Percentiles rank a stretch among this genome's conserved stretches.
Conservation (phyloP, 2,329 filamentous ascomycete species). For the Juglanconis juglandina region DNA sequence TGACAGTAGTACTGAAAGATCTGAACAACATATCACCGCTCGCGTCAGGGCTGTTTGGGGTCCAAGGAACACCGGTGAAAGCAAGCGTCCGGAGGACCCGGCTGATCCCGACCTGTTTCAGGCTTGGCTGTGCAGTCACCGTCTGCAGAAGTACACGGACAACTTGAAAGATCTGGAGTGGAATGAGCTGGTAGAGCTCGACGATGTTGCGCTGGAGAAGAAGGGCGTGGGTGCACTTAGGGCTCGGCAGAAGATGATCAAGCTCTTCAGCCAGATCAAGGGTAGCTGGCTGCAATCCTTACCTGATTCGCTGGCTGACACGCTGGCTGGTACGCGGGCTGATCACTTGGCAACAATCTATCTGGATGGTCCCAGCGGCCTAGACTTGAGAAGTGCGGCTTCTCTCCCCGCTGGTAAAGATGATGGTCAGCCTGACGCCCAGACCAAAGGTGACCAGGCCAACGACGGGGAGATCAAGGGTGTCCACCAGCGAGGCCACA, state of each 20-base stretch:
- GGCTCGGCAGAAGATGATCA: constrained; percentile 94
- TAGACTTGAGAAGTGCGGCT: too few relatives aligned
- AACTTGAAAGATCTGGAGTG: constrained; percentile 97
- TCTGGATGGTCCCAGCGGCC: too few relatives aligned
- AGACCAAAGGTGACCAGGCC: too few relatives aligned
- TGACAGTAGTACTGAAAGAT: too few relatives aligned
- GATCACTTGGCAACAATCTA: too few relatives aligned
- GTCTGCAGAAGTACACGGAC: constrained; percentile 98
- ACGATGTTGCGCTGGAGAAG: constrained; percentile 89
- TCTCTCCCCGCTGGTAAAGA: too few relatives aligned
- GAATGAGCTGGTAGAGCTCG: constrained; percentile 86
- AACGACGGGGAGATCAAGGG: too few relatives aligned
- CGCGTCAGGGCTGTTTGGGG: too few relatives aligned
- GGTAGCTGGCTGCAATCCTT: constrained; percentile 40
- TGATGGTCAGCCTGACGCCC: too few relatives aligned
- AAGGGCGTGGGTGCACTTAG: constrained; percentile 93
- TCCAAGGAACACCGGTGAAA: constrained; percentile 31
- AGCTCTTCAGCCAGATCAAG: constrained; percentile 97
- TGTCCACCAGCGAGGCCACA: too few relatives aligned
- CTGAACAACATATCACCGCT: too few relatives aligned
- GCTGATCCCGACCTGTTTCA: constrained; percentile 86
- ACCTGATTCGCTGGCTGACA: neutral
- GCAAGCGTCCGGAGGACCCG: constrained; percentile 95
- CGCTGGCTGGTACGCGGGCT: too few relatives aligned
- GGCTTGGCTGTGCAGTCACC: constrained; percentile 90